These are phyloP conservation scores for Aquanectria penicillioides DNA, from an alignment of 2,329 filamentous ascomycete genomes.

Conservation along the genomic window DNA sequence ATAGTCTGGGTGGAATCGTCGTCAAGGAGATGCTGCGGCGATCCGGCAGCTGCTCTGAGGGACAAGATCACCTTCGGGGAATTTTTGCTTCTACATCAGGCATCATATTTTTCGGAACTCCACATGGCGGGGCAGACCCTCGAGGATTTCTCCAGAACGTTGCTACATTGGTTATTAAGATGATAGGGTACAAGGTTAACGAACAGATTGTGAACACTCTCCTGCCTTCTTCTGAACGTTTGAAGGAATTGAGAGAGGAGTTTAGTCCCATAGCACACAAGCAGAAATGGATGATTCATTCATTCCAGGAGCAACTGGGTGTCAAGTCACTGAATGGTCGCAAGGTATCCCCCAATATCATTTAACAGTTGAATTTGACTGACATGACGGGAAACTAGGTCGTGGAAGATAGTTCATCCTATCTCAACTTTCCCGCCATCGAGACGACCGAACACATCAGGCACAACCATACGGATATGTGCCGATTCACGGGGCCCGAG, in stretches of 20 bases:
- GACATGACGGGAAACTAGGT: conserved; percentile 31
- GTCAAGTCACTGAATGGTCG: neutral
- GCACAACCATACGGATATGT: conserved; percentile 49
- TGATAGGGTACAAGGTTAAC: conserved; percentile 40
- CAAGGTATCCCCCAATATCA: neutral
- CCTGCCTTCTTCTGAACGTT: conserved; percentile 45
- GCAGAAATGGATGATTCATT: conserved; percentile 46
- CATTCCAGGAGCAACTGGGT: conserved; percentile 46
- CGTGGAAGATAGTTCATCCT: conserved; percentile 51
- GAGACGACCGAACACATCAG: conserved; percentile 48
- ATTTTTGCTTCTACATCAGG: conserved; percentile 37
- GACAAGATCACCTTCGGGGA: conserved; percentile 16
- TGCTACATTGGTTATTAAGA: conserved; percentile 23
- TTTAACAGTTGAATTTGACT: conserved; percentile 3
- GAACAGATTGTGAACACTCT: conserved; percentile 47
- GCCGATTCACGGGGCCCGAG: conserved; percentile 42
- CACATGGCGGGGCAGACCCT: conserved; percentile 45
- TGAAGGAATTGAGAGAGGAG: conserved; percentile 44
- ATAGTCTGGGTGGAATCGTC: conserved; percentile 48
- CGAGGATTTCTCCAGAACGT: conserved; percentile 37
- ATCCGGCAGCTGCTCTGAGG: conserved; percentile 20
- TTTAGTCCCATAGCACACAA: conserved; percentile 42
- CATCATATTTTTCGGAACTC: conserved; percentile 48
- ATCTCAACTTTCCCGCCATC: conserved; percentile 40
- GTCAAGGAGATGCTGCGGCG: conserved; percentile 43